Percentiles rank a stretch among this genome's conserved stretches.
Conservation (phyloP, 768 basidiomycete species). For the Suillus fuscotomentosus region DNA sequence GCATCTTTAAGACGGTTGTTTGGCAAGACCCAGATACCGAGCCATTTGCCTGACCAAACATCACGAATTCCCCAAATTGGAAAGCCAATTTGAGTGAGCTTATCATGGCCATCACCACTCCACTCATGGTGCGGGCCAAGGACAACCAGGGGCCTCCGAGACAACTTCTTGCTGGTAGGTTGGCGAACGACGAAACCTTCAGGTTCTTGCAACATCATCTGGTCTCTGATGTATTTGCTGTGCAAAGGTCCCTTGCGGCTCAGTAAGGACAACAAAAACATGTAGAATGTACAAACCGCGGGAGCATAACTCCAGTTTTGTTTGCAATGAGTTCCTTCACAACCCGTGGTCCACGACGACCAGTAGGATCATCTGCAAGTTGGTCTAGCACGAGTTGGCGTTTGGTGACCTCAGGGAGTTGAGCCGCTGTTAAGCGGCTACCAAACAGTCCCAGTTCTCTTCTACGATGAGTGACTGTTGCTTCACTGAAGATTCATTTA, state of each 20-base stretch:
- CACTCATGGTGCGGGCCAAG: constrained; percentile 32
- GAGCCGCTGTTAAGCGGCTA: background rate
- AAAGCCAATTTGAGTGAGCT: constrained; percentile 31
- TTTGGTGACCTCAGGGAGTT: background rate
- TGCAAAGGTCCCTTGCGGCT: background rate
- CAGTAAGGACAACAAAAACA: background rate
- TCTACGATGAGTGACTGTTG: background rate
- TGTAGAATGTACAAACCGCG: constrained; percentile 1
- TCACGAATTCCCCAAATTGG: constrained; percentile 30
- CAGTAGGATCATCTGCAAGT: constrained; percentile 22
- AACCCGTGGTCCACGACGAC: constrained; percentile 16
- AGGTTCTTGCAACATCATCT: constrained; percentile 22
- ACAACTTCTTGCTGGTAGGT: constrained; percentile 28
- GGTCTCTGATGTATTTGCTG: constrained; percentile 13
- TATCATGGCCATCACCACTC: constrained; percentile 36
- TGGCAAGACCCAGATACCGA: constrained; percentile 28
- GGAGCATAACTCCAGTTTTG: constrained; percentile 12
- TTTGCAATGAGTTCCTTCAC: constrained; percentile 20
- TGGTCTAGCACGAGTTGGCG: constrained; percentile 23
- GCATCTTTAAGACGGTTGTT: constrained; percentile 24
- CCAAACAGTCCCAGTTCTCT: background rate
- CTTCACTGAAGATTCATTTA: background rate
- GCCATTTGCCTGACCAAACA: constrained; percentile 27
- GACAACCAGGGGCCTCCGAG: constrained; percentile 9
- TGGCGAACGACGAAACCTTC: constrained; percentile 25